Conservation (phyloP, 768 basidiomycete species). For the Calocybe indica region DNA sequence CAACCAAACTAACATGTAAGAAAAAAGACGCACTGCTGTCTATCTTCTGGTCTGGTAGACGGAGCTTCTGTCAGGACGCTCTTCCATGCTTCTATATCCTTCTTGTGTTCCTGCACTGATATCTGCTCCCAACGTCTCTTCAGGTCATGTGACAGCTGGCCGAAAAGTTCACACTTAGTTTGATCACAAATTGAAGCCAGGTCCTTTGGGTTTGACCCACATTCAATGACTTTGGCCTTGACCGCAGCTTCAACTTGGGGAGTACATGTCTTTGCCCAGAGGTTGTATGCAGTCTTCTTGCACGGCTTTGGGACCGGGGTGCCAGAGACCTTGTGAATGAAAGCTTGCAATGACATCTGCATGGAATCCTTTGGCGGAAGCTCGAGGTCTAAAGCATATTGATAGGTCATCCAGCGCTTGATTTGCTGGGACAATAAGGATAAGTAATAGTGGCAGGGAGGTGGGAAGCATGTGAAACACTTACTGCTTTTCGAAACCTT, state of each 20-base stretch:
- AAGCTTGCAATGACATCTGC: neutral
- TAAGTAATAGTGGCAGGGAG: neutral
- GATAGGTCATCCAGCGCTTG: conserved; percentile 10
- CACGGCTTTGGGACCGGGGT: neutral
- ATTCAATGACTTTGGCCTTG: too few species aligned
- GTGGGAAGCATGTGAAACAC: neutral
- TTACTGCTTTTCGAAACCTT: neutral
- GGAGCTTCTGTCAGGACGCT: neutral
- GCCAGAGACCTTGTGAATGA: conserved; percentile 1
- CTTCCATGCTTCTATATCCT: neutral
- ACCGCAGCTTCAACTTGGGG: neutral
- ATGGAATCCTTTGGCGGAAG: conserved; percentile 5
- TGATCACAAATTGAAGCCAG: neutral
- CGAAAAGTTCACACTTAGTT: neutral
- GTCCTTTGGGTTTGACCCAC: neutral
- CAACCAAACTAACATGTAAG: too few species aligned
- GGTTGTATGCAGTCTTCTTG: neutral
- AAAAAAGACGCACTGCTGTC: neutral
- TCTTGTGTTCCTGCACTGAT: neutral
- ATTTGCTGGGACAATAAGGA: conserved; percentile 11
- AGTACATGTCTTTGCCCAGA: neutral
- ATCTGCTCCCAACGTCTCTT: neutral
- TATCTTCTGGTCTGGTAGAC: neutral
- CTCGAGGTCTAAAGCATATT: conserved; percentile 6
- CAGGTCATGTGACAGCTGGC: neutral